Evolutionary conservation across 73 alveolate genomes (phyloP), one percentile per base, ranked within the genome.

Genomic region (Paraurostyla sp.): DNA sequence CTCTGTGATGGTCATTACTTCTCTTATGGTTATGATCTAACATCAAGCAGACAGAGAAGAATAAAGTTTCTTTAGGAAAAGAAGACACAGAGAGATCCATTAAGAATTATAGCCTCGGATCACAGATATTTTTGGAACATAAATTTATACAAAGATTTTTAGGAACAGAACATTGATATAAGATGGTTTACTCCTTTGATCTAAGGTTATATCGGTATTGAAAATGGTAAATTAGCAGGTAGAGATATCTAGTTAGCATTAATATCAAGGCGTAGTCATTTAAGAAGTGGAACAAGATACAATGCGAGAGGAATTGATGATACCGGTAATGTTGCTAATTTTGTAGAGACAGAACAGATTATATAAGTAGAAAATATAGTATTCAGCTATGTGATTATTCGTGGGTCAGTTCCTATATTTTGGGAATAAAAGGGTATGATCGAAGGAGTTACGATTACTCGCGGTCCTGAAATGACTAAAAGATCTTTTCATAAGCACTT

Each of bases 241-340:
- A 42, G 85, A 89, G 85, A 58, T 30, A 45, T 87, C 36, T 68
- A 75, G 48, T 80, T 89, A 50, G 43, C 76, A 33, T 73, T 96
- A 68, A 94, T 96, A 49, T 83, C 97, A 0, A 84, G 99, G 46
- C 59, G 99, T 62, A 82, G 96, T 62, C 93, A 97, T 81, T 68
- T 92, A 81, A 94, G 97, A 88, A 95, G 98, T 45, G 99, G 99
- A 0, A 97, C 99, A 22, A 69, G 99, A 43, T 97, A 95, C 84
- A 95, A 97, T 80, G 94, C 98, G 36, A 93, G 99, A 83, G 99
- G 99, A 7, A 90, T 97, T n/a, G 98, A 97, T 80, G 99, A 97
- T 87, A 97, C 93, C 32, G 99, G 99, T 2, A 96, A 97, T 89
- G 99, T 96, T 16, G 99, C 99, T 7, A 97, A 97, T 80, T 97